Percentiles rank a stretch among this genome's conserved stretches.
Conservation (phyloP, 129 eudicot species). For the Cynara cardunculus region DNA sequence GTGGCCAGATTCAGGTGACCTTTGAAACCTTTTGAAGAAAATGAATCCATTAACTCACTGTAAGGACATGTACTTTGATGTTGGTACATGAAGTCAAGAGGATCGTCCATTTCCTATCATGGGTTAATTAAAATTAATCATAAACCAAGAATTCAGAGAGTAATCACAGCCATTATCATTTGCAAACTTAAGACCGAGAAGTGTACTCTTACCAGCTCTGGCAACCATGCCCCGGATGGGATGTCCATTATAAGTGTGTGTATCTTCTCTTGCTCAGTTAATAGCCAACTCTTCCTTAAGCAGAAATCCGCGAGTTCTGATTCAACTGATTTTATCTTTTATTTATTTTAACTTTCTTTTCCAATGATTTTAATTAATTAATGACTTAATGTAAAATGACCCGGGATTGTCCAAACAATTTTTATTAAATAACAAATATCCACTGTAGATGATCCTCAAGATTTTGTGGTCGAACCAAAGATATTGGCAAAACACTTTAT, state of each 20-base stretch:
- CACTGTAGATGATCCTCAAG: not conserved
- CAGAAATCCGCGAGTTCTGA: not conserved
- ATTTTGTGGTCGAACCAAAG: not conserved
- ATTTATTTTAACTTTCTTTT: not conserved
- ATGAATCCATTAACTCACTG: slow-evolving; percentile 17
- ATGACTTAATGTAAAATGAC: not conserved
- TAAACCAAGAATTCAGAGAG: not conserved
- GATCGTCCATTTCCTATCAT: slow-evolving; percentile 18
- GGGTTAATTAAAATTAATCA: slow-evolving; percentile 1
- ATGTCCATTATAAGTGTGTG: slow-evolving; percentile 11
- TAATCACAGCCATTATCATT: not conserved
- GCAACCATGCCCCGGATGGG: slow-evolving; percentile 14
- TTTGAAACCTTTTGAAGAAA: slow-evolving; percentile 6
- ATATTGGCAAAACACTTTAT: not conserved
- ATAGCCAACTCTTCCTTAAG: not conserved
- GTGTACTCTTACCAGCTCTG: slow-evolving; percentile 11
- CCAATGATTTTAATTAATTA: not conserved
- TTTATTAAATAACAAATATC: not conserved
- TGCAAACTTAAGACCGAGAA: not conserved
- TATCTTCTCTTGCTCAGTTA: not conserved
- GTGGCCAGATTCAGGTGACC: slow-evolving; percentile 11
- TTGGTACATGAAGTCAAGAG: slow-evolving; percentile 7
- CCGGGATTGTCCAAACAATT: not conserved
- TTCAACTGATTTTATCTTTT: not conserved
- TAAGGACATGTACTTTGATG: slow-evolving; percentile 8